These are phyloP conservation scores for Lichtheimia corymbifera DNA, from an alignment of 371 early-diverging fungal genomes.

Conservation along the genomic window DNA sequence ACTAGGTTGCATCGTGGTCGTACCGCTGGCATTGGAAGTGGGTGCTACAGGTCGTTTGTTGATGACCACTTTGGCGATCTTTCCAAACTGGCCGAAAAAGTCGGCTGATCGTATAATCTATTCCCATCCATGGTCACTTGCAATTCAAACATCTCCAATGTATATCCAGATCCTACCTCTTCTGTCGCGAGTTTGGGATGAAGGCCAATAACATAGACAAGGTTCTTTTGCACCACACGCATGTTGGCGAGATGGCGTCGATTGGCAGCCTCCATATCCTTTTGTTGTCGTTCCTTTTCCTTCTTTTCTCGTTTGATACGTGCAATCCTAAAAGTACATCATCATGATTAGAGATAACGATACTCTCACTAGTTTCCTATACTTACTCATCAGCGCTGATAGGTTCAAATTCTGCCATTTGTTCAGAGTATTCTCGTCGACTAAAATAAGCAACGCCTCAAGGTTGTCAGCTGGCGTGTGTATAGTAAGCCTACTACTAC, in stretches of 20 bases:
- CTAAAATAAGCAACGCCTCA: conserved; percentile 42
- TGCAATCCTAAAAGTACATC: conserved; percentile 40
- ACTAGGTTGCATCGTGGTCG: conserved; percentile 54
- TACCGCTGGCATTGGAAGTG: conserved; percentile 45
- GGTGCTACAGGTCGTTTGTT: conserved; percentile 70
- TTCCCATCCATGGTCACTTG: neutral
- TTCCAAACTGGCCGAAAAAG: conserved; percentile 97
- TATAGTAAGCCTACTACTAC: neutral
- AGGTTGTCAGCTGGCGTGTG: no score
- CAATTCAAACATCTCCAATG: neutral
- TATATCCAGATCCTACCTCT: conserved; percentile 62
- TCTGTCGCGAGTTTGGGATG: conserved; percentile 84
- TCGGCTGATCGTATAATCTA: conserved; percentile 79
- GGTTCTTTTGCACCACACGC: conserved; percentile 92
- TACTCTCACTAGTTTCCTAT: neutral
- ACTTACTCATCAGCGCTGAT: conserved; percentile 88
- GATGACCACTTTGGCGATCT: conserved; percentile 89
- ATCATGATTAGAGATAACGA: neutral
- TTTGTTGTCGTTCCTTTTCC: conserved; percentile 86
- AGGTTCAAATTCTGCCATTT: conserved; percentile 86
- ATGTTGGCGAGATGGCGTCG: conserved; percentile 87
- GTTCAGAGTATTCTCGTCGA: conserved; percentile 80
- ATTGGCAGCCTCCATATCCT: conserved; percentile 86
- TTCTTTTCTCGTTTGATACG: conserved; percentile 77
- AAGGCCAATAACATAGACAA: conserved; percentile 94